A percentile compares a stretch with the other conserved stretches of the same genome.
Conservation (phyloP, 225 moss, liverwort and hornwort genomes). For the Asterella californica region DNA sequence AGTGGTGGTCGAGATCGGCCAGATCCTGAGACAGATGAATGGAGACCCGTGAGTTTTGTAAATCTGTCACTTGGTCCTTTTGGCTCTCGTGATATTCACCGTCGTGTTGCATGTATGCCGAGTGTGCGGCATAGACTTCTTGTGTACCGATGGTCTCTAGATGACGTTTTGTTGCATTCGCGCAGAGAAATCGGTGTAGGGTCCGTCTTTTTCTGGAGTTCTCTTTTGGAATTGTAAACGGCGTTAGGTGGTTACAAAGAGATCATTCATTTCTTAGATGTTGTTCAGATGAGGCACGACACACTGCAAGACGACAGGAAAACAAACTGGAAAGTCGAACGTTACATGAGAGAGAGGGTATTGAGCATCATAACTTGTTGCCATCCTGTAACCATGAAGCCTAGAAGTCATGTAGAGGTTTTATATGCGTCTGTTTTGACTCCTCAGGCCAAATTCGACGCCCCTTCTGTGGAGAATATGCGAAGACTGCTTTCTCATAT, state of each 20-base stretch:
- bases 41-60: slow-evolving; percentile 61
- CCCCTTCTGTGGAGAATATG: slow-evolving; percentile 72
- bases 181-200: neutral
- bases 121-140: neutral
- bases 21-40: slow-evolving; percentile 69
- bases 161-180: neutral
- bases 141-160: neutral
- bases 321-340: no score
- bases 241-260: neutral
- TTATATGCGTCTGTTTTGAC: no score
- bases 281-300: no score
- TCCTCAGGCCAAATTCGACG: slow-evolving; percentile 83
- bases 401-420: no score
- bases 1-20: slow-evolving; percentile 99
- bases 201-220: no score
- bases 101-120: neutral
- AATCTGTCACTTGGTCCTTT: neutral
- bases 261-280: neutral
- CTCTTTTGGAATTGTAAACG: neutral
- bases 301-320: no score
- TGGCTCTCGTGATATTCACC: neutral
- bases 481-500: slow-evolving; percentile 65
- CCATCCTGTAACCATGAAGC: no score
- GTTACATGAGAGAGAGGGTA: no score
- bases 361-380: no score